Conservation (phyloP, 139 green algal genomes). For the Asterochloris erici region DNA sequence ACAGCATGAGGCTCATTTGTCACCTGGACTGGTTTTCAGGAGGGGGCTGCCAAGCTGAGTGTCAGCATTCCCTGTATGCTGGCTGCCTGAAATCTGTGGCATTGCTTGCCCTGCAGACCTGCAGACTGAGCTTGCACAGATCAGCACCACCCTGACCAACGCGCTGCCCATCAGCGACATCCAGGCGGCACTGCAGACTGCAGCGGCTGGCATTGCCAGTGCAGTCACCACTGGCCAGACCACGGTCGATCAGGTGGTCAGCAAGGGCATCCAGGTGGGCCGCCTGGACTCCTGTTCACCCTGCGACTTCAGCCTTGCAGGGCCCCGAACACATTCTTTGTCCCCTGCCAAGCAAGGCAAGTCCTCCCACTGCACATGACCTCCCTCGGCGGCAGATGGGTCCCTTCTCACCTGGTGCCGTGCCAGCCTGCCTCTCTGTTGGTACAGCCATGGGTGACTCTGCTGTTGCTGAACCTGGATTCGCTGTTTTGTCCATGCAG, state of each 20-base stretch:
- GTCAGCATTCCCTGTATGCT: not conserved
- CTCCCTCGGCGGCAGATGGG: not conserved
- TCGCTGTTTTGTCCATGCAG: not conserved
- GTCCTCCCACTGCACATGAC: not conserved
- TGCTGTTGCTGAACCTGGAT: not conserved
- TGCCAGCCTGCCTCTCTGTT: not conserved
- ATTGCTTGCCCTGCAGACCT: not conserved
- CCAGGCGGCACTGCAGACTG: not conserved
- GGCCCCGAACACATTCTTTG: not conserved
- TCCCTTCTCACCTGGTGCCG: not conserved
- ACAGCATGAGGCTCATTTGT: too few species aligned
- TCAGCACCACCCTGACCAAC: too few species aligned
- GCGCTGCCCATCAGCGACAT: too few species aligned
- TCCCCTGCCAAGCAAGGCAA: not conserved
- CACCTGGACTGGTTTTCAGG: not conserved
- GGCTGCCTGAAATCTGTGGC: not conserved
- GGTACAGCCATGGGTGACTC: not conserved
- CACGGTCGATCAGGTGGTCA: not conserved
- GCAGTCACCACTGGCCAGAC: not conserved
- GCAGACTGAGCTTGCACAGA: not conserved
- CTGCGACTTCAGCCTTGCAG: not conserved
- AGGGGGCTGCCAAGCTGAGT: not conserved
- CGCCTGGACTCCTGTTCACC: not conserved
- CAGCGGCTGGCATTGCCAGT: not conserved
- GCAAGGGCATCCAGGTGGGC: slow-evolving; percentile 8